phyloP scores from a whole-genome alignment of 345 rosid genomes.

The Ailanthus altissimus region DNA sequence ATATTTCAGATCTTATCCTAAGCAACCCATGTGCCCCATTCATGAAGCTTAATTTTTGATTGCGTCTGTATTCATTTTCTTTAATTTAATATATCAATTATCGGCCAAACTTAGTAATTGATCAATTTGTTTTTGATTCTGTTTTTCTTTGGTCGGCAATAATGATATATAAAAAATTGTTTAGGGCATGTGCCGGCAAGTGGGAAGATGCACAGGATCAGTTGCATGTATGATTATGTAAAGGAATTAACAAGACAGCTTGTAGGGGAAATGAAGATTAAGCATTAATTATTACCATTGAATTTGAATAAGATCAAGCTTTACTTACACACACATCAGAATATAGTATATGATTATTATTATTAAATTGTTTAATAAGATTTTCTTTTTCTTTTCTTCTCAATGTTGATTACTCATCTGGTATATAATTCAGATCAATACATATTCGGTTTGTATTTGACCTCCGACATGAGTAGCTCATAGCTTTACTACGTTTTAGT shows the following conservation, averaged over 20 bases:
- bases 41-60: no score
- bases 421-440: no score
- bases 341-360: no score
- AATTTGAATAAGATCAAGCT: no score
- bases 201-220: background rate
- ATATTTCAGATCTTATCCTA: slow-evolving; percentile 3
- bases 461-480: no score
- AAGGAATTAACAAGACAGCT: background rate
- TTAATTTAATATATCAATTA: no score
- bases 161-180: background rate
- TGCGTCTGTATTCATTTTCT: no score
- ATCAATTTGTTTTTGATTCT: background rate
- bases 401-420: no score
- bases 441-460: no score
- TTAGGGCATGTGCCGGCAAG: slow-evolving; percentile 7
- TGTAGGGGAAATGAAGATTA: background rate
- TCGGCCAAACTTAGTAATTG: background rate
- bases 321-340: no score
- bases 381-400: no score
- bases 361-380: no score
- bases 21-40: slow-evolving; percentile 15
- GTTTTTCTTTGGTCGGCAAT: slow-evolving; percentile 15
- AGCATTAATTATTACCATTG: background rate
- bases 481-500: background rate
- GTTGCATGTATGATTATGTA: background rate